Evolutionary conservation across 2,329 filamentous ascomycete genomes (phyloP), one percentile per base, ranked within the genome.

Genomic region (Aspergillus texensis): DNA sequence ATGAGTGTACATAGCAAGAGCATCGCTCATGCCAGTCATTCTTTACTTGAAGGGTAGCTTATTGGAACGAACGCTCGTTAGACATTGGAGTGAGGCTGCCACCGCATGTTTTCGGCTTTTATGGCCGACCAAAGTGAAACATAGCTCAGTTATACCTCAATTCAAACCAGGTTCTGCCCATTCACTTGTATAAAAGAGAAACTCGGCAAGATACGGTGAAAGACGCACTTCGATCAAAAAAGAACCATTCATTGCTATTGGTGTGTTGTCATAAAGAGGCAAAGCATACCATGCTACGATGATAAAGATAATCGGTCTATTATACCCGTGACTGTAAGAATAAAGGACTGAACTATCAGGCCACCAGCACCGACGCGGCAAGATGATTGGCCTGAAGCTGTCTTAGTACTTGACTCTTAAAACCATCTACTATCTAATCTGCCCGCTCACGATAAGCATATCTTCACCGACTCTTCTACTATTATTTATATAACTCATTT

Each of bases 381-480:
- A 21, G n/a, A 24, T 24, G 43, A 46, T 46, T 46, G 43, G 43
- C 21, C 39, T 41, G 39, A 41, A 16, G 39, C 8, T 41, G 16
- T 41, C 6, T n/a, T 41, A n/a, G 39, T 41, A 41, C 16, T 8
- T 41, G 19, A 43, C 41, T 21, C 9, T 24, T 24, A 46, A 24
- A 14, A 6, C 24, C 26, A n/a, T 50, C 46, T 19, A 28, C 26
- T 52, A 54, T 55, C 48, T 43, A 28, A 30, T 48, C 45, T 50
- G 57, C 32, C 46, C 58, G 60, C 58, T 45, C 36, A 39, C 11
- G 52, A 55, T 65, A 41, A 36, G 57, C 39, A 61, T 61, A 62
- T 57, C 54, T 36, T 68, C 67, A 68, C 67, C 67, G 67, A 68
- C 67, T 65, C 61, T 64, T 68, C 43, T 60, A 24, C n/a, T 59